A percentile compares a stretch with the other conserved stretches of the same genome.
Conservation (phyloP, 2,329 filamentous ascomycete species). For the Coniella vitis region DNA sequence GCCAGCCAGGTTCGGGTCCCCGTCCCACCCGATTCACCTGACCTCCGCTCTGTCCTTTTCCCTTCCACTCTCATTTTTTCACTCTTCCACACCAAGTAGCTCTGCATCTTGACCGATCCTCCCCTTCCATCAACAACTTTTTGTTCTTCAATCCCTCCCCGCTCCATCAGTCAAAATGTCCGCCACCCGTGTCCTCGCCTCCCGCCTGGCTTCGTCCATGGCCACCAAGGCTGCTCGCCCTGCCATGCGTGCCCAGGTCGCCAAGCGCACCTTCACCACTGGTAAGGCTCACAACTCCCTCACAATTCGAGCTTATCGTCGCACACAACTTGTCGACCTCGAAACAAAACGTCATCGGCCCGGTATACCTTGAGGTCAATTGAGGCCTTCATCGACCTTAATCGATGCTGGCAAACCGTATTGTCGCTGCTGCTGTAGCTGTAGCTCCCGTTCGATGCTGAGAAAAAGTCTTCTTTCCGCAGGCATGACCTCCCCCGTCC, state of each 20-base stretch:
- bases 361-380: constrained; percentile 21
- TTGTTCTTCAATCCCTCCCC: constrained; percentile 35
- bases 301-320: constrained; percentile 13
- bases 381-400: constrained; percentile 19
- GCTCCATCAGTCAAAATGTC: constrained; percentile 65
- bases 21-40: constrained; percentile 17
- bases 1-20: constrained; percentile 17
- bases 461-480: constrained; percentile 22
- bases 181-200: constrained; percentile 68
- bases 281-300: constrained; percentile 43
- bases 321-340: constrained; percentile 13
- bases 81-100: constrained; percentile 19
- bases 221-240: constrained; percentile 74
- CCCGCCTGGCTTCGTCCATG: constrained; percentile 71
- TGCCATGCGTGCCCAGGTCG: constrained; percentile 58
- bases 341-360: constrained; percentile 14
- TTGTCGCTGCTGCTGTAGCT: constrained; percentile 1
- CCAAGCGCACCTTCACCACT: constrained; percentile 64
- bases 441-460: constrained; percentile 15
- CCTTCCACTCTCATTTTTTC: constrained; percentile 22
- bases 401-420: not conserved
- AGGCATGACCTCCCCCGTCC: constrained; percentile 58
- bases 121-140: constrained; percentile 34
- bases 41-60: constrained; percentile 23
- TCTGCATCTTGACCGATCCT: constrained; percentile 23